phyloP scores from a whole-genome alignment of 2,329 filamentous ascomycete species.

The Anisogramma anomala region DNA sequence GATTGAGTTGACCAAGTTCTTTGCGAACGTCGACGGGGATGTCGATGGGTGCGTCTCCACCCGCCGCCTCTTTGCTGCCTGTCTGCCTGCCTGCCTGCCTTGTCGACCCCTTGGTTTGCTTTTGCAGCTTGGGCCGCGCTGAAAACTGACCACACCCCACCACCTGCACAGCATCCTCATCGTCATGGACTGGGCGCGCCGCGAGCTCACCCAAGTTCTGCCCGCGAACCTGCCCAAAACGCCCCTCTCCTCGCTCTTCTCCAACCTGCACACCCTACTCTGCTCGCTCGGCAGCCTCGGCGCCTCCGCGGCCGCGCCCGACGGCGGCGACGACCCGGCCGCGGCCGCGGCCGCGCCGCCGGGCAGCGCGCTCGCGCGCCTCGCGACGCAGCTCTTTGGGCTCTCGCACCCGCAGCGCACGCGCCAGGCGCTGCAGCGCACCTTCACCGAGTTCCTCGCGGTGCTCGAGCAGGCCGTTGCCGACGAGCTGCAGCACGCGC shows the following conservation, averaged over 20 bases:
- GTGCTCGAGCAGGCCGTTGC: slow-evolving; percentile 84
- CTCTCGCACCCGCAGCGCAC: slow-evolving; percentile 72
- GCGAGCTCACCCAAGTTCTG: slow-evolving; percentile 64
- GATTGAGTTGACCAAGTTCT: slow-evolving; percentile 80
- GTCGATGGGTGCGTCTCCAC: slow-evolving; percentile 70
- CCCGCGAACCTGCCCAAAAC: slow-evolving; percentile 40
- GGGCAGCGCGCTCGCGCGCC: slow-evolving; percentile 50
- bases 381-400: slow-evolving; percentile 66
- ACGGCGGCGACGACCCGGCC: too few relatives aligned
- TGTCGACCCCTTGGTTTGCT: too few relatives aligned
- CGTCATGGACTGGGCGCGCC: slow-evolving; percentile 91
- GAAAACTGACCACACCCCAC: too few relatives aligned
- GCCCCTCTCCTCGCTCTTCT: slow-evolving; percentile 59
- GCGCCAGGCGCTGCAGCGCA: slow-evolving; percentile 67
- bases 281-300: slow-evolving; percentile 52
- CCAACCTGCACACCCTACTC: slow-evolving; percentile 72
- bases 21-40: slow-evolving; percentile 85
- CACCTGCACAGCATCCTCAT: slow-evolving; percentile 57
- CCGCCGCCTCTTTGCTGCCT: background rate
- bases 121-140: too few relatives aligned
- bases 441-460: slow-evolving; percentile 76
- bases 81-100: background rate
- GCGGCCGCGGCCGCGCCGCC: slow-evolving; percentile 44
- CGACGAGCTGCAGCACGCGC: slow-evolving; percentile 68
- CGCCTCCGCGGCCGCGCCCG: too few relatives aligned